Base-by-base conservation (phyloP, 192 early-diverging fungal genomes). In the Coemansia sp. region DNA sequence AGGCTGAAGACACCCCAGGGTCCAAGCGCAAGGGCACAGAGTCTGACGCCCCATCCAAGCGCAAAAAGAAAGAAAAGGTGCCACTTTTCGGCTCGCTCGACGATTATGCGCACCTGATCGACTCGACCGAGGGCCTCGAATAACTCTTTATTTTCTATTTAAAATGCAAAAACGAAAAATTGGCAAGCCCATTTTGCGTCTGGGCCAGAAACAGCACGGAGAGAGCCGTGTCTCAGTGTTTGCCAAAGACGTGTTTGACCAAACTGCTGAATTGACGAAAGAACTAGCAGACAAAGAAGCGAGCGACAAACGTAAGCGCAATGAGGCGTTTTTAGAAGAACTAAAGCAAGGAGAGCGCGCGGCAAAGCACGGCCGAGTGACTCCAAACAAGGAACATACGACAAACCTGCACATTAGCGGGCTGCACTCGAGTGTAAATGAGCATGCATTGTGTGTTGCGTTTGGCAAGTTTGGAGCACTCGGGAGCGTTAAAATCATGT, bases 401-500 rank as follows among this genome's bases (percentile, higher is more conserved):
- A 95, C 93, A 12, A 97, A 97, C 62, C 70, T 97, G 20, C 93
- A 89, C 61, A 80, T 97, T 40, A 86, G 88, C 46, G 93, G 94
- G 59, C 71, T 97, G 58, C 86, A 86, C 57, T 89, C 90, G 0
- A 69, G 82, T 0, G 79, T 88, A 0, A 88, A 87, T 61, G 93
- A 97, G 67, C 85, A 86, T 24, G 61, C 71, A 12, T 66, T 97
- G 3, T 91, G 89, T 54, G 63, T 76, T 64, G 85, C 83, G 28
- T 97, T 97, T 87, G 93, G 82, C 14, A 74, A 59, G 26, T 91
- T 84, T 61, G 95, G 95, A 0, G 87, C 93, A 1, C 92, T 97
- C 61, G 93, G 85, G 8, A 91, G 89, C 56, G 89, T 95, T 52
- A 97, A 97, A 66, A 89, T 97, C 47, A 93, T 97, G 95, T 94